Base-by-base conservation (phyloP, 2,329 filamentous ascomycete genomes). In the Botrytis hyacinthi region DNA sequence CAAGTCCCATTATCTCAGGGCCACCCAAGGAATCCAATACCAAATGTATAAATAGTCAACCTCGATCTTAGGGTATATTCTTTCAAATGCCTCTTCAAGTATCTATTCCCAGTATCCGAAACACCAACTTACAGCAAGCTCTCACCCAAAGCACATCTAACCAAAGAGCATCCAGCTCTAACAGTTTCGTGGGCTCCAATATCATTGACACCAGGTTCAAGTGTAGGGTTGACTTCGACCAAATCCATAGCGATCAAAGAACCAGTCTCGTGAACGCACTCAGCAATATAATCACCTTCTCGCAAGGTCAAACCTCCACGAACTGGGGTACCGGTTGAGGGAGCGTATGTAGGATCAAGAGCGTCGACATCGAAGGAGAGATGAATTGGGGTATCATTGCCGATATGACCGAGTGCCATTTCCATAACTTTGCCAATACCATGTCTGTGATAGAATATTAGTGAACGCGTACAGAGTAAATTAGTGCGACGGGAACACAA, bases 311-410 rank as follows among this genome's bases (percentile, higher is more conserved):
- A 84, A 0, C 96, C 96, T 60, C 96, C 96, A 80, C 96, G 89
- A 46, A 99, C 96, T 0, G 96, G 94, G 5, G 96, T 98, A 29
- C 96, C 96, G 0, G 96, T 99, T 83, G 93, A 96, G 37, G 96
- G 96, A 57, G 96, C 96, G 92, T 94, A 98, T 87, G 94, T 92
- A 42, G 96, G 96, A 83, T 99, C 96, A 74, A 98, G 88, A 37
- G 95, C 96, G 82, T 99, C 96, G 78, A 99, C 94, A 82, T 99
- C 96, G 80, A 99, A 98, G 54, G 94, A 97, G 74, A 99, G 89
- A 83, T 99, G 96, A 81, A 99, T 98, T 60, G 96, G 96, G 0
- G 95, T 98, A 82, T 98, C 96, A 80, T 86, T 89, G 78, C 96
- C 96, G 77, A 98, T 97, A 85, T 98, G 95, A 46, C 92, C 95